Evolutionary conservation across 805 yeast species (phyloP).

Genomic region (Blastobotrys mokoenaii): DNA sequence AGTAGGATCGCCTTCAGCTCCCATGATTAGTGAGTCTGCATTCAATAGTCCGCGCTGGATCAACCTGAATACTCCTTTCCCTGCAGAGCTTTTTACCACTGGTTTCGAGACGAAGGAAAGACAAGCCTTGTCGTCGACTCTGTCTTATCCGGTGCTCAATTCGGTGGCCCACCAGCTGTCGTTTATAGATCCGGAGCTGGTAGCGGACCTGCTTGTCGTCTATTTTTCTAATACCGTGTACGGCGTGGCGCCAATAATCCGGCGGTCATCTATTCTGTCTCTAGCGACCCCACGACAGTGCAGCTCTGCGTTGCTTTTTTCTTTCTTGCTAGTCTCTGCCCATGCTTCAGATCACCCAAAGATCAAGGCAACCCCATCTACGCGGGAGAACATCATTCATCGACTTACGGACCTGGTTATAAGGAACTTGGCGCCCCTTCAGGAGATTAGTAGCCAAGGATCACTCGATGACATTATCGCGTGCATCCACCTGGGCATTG

Average conservation of each 20-base stretch:
- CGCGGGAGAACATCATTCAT: constrained; percentile 20
- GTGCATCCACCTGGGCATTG: constrained; percentile 25
- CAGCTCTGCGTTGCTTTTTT: constrained; percentile 19
- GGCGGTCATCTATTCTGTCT: constrained; percentile 21
- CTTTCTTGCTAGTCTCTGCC: constrained; percentile 24
- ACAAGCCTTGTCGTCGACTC: not conserved
- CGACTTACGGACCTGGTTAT: constrained; percentile 19
- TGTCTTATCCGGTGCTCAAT: constrained; percentile 9
- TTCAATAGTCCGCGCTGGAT: too few relatives aligned
- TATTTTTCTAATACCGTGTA: constrained; percentile 23
- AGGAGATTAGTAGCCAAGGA: constrained; percentile 16
- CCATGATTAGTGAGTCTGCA: too few relatives aligned
- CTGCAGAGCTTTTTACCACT: too few relatives aligned
- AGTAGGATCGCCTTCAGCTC: too few relatives aligned
- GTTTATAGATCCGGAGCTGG: constrained; percentile 16
- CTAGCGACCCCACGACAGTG: constrained; percentile 15
- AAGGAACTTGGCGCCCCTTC: constrained; percentile 16
- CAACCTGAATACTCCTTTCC: too few relatives aligned
- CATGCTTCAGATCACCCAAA: constrained; percentile 26
- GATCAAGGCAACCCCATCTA: constrained; percentile 22
- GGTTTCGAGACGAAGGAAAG: not conserved
- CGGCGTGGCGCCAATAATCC: constrained; percentile 22
- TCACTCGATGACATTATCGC: constrained; percentile 26
- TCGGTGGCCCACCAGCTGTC: constrained; percentile 11
- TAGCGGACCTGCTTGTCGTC: constrained; percentile 23